Conservation (phyloP, 2,329 filamentous ascomycete genomes). For the Elsinoe necatrix region DNA sequence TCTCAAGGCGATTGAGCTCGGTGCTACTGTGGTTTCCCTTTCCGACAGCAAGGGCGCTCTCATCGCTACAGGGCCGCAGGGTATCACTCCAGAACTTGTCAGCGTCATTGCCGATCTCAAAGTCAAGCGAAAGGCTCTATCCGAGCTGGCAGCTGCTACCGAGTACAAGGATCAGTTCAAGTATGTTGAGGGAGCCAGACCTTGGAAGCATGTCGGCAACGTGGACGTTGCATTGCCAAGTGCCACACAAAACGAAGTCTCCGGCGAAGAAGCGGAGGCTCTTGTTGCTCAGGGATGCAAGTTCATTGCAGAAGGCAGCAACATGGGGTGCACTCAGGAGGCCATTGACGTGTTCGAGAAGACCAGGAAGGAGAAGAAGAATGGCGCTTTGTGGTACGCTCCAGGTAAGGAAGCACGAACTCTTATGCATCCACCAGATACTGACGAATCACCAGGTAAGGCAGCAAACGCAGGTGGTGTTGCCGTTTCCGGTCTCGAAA, state of each 20-base stretch:
- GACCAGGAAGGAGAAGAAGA: conserved; percentile 59
- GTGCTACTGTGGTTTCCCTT: conserved; percentile 82
- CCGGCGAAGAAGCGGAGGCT: conserved; percentile 75
- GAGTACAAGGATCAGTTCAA: conserved; percentile 59
- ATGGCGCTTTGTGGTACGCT: conserved; percentile 81
- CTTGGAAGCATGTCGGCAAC: conserved; percentile 82
- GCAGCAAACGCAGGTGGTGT: conserved; percentile 97
- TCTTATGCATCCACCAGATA: neutral
- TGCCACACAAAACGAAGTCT: conserved; percentile 97
- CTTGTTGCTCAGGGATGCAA: conserved; percentile 68
- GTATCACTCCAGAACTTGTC: conserved; percentile 73
- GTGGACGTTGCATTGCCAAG: conserved; percentile 88
- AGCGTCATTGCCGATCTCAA: conserved; percentile 74
- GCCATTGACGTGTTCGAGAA: conserved; percentile 91
- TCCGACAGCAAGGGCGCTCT: conserved; percentile 86
- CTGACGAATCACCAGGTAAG: conserved; percentile 49
- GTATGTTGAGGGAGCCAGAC: conserved; percentile 79
- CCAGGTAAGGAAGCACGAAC: conserved; percentile 45
- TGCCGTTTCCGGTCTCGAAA: conserved; percentile 93
- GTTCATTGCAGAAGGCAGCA: conserved; percentile 92
- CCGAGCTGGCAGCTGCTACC: conserved; percentile 54
- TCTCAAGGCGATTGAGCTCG: conserved; percentile 92
- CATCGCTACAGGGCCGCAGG: conserved; percentile 60
- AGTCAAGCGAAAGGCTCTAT: conserved; percentile 74
- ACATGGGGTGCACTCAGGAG: conserved; percentile 97